These are phyloP conservation scores for Torrubiellomyces zombiae DNA, from an alignment of 2,329 filamentous ascomycete genomes.

Conservation along the genomic window DNA sequence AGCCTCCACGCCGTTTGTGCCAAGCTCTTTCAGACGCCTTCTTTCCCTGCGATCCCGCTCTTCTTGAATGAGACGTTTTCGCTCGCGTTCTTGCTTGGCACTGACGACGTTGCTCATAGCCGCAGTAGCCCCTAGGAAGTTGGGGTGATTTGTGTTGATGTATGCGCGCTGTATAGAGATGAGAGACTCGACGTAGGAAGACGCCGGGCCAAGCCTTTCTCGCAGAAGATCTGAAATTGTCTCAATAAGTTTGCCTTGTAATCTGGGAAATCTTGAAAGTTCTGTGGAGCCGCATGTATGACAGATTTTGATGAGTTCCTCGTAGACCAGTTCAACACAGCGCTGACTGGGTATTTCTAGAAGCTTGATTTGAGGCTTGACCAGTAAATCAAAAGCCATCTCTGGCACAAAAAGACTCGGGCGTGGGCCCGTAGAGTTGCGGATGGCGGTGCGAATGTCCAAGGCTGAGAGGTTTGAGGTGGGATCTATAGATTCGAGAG, in stretches of 20 bases:
- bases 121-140: constrained; percentile 89
- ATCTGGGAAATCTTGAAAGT: constrained; percentile 73
- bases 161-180: constrained; percentile 96
- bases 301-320: constrained; percentile 98
- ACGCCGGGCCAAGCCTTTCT: constrained; percentile 79
- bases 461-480: constrained; percentile 87
- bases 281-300: constrained; percentile 96
- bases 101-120: constrained; percentile 96
- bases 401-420: constrained; percentile 95
- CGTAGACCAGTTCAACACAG: constrained; percentile 95
- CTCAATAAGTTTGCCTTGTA: constrained; percentile 95
- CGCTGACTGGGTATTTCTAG: constrained; percentile 88
- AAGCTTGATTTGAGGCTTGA: constrained; percentile 97
- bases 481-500: constrained; percentile 87
- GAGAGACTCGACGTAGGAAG: constrained; percentile 83
- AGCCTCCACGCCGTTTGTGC: constrained; percentile 57
- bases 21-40: constrained; percentile 67
- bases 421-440: constrained; percentile 90
- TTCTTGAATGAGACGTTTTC: constrained; percentile 61
- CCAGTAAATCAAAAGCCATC: constrained; percentile 89
- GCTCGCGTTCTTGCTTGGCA: constrained; percentile 87
- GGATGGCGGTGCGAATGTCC: constrained; percentile 92
- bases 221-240: constrained; percentile 91
- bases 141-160: constrained; percentile 98
- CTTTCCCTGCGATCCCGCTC: constrained; percentile 77